Percentiles rank a stretch among this genome's conserved stretches.
Conservation (phyloP, 805 yeast genomes). For the Dipodascus geniculatus region DNA sequence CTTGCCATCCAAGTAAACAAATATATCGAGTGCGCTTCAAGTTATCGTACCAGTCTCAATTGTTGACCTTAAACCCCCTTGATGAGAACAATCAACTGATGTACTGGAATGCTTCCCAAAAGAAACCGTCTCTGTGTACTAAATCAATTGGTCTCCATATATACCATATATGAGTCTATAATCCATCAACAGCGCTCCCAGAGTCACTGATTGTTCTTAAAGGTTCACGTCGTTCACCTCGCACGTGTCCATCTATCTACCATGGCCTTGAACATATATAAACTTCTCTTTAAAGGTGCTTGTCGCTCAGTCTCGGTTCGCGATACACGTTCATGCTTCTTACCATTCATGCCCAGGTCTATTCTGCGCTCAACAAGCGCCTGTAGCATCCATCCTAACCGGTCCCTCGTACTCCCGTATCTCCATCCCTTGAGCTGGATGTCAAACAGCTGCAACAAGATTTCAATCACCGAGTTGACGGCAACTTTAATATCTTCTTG, state of each 20-base stretch:
- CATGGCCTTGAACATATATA: neutral
- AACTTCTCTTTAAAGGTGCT: neutral
- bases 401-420: neutral
- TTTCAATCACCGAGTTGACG: neutral
- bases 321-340: no score
- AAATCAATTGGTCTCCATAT: no score
- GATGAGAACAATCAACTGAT: no score
- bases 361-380: neutral
- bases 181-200: neutral
- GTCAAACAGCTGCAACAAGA: neutral
- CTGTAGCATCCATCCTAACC: neutral
- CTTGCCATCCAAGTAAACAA: no score
- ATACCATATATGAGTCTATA: no score
- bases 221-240: neutral
- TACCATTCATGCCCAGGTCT: neutral
- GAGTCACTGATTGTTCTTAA: neutral
- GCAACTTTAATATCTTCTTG: neutral
- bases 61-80: no score
- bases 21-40: no score
- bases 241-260: neutral
- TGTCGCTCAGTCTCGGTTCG: neutral
- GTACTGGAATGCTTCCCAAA: no score
- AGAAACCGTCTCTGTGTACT: no score
- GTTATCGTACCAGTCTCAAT: no score
- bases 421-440: neutral